These are phyloP conservation scores for Calamus simplicifolius DNA, from an alignment of 176 grass and related monocot species.

Conservation along the genomic window DNA sequence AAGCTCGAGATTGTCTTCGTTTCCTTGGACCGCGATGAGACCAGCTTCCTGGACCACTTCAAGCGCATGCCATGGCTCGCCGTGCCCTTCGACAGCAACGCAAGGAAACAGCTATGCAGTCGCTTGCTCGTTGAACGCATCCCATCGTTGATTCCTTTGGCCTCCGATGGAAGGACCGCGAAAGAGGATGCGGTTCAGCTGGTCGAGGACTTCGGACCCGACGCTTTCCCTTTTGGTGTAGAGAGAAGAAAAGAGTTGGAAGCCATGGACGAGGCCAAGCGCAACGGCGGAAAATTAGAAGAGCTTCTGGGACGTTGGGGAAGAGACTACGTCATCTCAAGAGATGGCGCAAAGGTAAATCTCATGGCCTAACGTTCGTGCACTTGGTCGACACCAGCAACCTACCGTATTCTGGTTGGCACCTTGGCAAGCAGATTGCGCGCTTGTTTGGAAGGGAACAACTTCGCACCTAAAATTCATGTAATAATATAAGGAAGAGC, in stretches of 20 bases:
- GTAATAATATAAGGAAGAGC: too few relatives aligned
- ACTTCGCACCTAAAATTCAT: too few relatives aligned
- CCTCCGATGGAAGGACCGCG: not conserved
- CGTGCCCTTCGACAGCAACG: constrained; percentile 27
- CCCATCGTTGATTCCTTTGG: constrained; percentile 37
- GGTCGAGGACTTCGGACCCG: constrained; percentile 34
- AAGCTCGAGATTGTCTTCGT: constrained; percentile 38
- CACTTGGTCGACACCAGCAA: not conserved
- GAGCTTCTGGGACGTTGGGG: constrained; percentile 42
- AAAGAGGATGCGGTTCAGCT: constrained; percentile 28
- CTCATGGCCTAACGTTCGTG: too few relatives aligned
- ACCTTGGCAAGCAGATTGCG: too few relatives aligned
- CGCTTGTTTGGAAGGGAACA: too few relatives aligned
- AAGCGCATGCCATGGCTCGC: constrained; percentile 48
- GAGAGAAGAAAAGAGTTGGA: constrained; percentile 36
- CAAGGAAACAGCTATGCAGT: constrained; percentile 5
- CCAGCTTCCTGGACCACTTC: constrained; percentile 34
- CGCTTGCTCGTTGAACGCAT: constrained; percentile 29
- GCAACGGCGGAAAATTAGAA: constrained; percentile 34
- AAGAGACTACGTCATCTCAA: constrained; percentile 31
- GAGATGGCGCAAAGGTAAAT: constrained; percentile 33
- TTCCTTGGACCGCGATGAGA: constrained; percentile 33
- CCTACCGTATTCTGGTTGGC: too few relatives aligned
- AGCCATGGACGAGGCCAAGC: constrained; percentile 33
- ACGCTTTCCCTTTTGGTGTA: constrained; percentile 38